phyloP scores from a whole-genome alignment of 306 rosid species.

The Prunus dulcis region DNA sequence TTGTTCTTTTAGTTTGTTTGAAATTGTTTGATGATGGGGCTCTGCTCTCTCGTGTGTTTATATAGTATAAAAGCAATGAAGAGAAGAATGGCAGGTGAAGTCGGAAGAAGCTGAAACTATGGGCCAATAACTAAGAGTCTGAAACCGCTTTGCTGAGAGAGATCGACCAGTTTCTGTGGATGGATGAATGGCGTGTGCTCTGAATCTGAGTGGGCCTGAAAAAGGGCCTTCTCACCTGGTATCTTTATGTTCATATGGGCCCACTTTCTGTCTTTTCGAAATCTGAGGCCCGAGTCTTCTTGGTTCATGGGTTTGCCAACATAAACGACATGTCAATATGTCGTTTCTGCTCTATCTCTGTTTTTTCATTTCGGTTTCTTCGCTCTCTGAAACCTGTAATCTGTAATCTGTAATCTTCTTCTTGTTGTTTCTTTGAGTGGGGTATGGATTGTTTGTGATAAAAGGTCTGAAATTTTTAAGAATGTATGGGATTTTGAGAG shows the following conservation, averaged over 20 bases:
- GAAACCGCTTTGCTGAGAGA: constrained; percentile 3
- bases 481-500: background rate
- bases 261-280: background rate
- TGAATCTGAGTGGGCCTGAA: background rate
- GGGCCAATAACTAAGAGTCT: constrained; percentile 7
- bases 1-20: background rate
- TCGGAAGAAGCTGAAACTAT: background rate
- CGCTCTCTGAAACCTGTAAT: background rate
- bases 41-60: background rate
- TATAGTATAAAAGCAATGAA: background rate
- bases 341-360: background rate
- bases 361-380: background rate
- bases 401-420: too few species aligned
- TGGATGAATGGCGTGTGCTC: background rate
- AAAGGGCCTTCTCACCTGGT: background rate
- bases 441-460: too few species aligned
- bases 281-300: background rate
- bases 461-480: background rate
- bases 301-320: background rate
- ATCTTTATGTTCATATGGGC: background rate
- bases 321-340: background rate
- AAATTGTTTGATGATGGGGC: background rate
- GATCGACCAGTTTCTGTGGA: background rate
- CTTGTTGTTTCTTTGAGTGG: background rate
- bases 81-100: background rate